phyloP scores from a whole-genome alignment of 495 filamentous ascomycete species.

The Cetradonia linearis region DNA sequence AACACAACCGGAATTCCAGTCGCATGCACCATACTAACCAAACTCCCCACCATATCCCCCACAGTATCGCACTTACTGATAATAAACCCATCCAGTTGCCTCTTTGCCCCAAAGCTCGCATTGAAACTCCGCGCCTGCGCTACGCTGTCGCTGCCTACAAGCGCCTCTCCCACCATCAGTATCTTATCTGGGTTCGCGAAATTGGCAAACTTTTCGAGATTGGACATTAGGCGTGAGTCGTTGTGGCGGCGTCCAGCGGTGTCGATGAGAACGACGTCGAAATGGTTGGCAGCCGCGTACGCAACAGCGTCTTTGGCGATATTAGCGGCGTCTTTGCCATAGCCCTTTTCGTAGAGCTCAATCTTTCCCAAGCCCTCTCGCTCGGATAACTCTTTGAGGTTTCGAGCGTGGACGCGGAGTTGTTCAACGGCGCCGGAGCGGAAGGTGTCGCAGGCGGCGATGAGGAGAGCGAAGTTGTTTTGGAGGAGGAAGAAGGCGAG shows the following conservation, averaged over 20 bases:
- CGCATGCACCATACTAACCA: conserved; percentile 96
- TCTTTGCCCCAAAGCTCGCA: conserved; percentile 69
- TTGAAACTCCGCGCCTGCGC: conserved; percentile 96
- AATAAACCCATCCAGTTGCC: conserved; percentile 86
- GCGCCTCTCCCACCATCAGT: conserved; percentile 95
- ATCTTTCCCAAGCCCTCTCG: conserved; percentile 70
- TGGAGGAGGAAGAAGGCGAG: conserved; percentile 95
- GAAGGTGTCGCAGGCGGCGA: conserved; percentile 95
- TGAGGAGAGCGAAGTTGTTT: conserved; percentile 90
- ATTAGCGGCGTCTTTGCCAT: conserved; percentile 92
- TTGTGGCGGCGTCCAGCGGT: conserved; percentile 94
- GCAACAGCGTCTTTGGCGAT: conserved; percentile 88
- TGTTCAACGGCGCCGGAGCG: conserved; percentile 96
- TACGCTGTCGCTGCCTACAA: conserved; percentile 90
- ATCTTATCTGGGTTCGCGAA: conserved; percentile 95
- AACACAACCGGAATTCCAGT: conserved; percentile 93
- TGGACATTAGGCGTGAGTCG: conserved; percentile 87
- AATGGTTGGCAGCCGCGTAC: conserved; percentile 62
- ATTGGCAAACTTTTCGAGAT: conserved; percentile 91
- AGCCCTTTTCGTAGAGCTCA: conserved; percentile 91
- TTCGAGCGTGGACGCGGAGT: conserved; percentile 83
- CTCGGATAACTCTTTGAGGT: conserved; percentile 72
- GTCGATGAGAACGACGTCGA: conserved; percentile 92
- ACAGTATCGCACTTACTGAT: conserved; percentile 98
- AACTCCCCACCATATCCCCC: conserved; percentile 93